Evolutionary conservation across 2,329 filamentous ascomycete species (phyloP).

Genomic region (Sarocladium brachiariae): DNA sequence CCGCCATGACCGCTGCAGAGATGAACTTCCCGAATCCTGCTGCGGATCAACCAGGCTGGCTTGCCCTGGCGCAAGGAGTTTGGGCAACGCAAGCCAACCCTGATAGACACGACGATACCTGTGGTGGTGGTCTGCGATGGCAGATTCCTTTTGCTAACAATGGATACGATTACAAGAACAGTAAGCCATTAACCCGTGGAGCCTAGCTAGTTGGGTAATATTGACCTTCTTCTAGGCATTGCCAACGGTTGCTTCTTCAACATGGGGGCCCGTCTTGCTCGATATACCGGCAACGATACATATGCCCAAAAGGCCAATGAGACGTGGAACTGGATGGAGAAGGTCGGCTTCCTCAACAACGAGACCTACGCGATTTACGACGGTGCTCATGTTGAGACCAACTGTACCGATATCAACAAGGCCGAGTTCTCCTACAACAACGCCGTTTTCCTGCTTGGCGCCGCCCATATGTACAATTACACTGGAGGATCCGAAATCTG

Average conservation of each 20-base stretch:
- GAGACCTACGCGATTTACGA: constrained; percentile 54
- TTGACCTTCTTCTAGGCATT: constrained; percentile 28
- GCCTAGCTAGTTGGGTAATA: too few relatives aligned
- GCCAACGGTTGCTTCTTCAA: constrained; percentile 60
- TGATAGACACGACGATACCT: constrained; percentile 50
- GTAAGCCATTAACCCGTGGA: constrained; percentile 19
- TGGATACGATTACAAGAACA: constrained; percentile 71
- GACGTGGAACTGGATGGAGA: constrained; percentile 54
- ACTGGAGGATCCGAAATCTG: constrained; percentile 44
- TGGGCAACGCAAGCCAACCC: constrained; percentile 50
- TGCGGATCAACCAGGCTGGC: constrained; percentile 41
- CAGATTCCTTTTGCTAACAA: constrained; percentile 69
- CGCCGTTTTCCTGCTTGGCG: constrained; percentile 50
- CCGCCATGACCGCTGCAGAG: constrained; percentile 53
- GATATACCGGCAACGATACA: constrained; percentile 60
- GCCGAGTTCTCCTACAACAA: constrained; percentile 57
- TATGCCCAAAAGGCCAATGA: constrained; percentile 59
- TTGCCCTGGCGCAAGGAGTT: constrained; percentile 54
- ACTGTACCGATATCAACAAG: constrained; percentile 49
- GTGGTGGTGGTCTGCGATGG: constrained; percentile 63
- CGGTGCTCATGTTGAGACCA: constrained; percentile 42
- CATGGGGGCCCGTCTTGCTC: constrained; percentile 60
- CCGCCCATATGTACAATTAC: constrained; percentile 58
- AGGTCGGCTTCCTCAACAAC: constrained; percentile 52
- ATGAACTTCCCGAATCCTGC: constrained; percentile 49